Evolutionary conservation across 2,329 filamentous ascomycete genomes (phyloP).

Genomic region (Neonectria punicea): DNA sequence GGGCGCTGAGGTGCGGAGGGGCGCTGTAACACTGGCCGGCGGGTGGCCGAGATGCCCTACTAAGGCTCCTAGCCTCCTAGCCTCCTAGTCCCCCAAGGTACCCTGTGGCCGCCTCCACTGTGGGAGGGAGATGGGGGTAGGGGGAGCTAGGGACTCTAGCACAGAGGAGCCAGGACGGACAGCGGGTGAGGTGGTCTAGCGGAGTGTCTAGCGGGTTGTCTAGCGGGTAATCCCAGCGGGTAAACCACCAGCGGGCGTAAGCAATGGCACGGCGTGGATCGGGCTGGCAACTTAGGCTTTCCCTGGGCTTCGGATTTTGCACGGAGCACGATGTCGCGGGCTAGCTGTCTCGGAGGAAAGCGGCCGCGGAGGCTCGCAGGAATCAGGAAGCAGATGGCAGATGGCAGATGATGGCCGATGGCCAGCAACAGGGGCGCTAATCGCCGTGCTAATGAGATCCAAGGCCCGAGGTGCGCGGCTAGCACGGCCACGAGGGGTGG

Average conservation of each 20-base stretch:
- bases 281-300: constrained; percentile 7
- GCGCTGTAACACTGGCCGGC: constrained; percentile 16
- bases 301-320: constrained; percentile 11
- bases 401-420: neutral
- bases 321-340: constrained; percentile 4
- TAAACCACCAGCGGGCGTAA: constrained; percentile 20
- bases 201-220: constrained; percentile 30
- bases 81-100: neutral
- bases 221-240: constrained; percentile 24
- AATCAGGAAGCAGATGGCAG: neutral
- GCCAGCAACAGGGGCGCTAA: constrained; percentile 14
- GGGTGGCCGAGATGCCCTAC: constrained; percentile 2
- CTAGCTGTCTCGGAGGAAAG: neutral
- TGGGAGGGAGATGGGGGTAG: neutral
- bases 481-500: constrained; percentile 30
- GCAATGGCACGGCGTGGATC: constrained; percentile 11
- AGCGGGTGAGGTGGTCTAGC: constrained; percentile 32
- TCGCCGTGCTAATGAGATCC: constrained; percentile 13
- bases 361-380: neutral
- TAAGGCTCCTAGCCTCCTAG: neutral
- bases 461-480: constrained; percentile 27
- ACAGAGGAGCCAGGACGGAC: constrained; percentile 28
- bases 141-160: constrained; percentile 29
- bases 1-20: constrained; percentile 14
- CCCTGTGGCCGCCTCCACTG: neutral